phyloP scores from a whole-genome alignment of 768 basidiomycete genomes.

The Arthromyces matolae region DNA sequence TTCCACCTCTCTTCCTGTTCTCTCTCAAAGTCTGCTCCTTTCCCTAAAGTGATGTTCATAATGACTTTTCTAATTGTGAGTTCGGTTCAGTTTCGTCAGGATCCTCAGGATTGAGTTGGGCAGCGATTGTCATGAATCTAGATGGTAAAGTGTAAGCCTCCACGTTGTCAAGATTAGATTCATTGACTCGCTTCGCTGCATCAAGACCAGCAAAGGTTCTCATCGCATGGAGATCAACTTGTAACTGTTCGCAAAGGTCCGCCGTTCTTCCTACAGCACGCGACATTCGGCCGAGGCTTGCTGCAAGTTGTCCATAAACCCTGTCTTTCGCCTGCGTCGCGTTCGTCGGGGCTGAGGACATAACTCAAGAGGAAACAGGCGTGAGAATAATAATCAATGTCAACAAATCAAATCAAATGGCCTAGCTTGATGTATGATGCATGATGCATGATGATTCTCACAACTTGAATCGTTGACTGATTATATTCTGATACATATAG shows the following conservation, averaged over 20 bases:
- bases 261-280: slow-evolving; percentile 68
- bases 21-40: too few relatives aligned
- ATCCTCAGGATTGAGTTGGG: slow-evolving; percentile 33
- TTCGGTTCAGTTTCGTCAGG: slow-evolving; percentile 22
- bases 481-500: too few relatives aligned
- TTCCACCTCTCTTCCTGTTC: too few relatives aligned
- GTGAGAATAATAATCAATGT: too few relatives aligned
- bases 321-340: slow-evolving; percentile 78
- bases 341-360: slow-evolving; percentile 41
- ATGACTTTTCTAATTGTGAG: too few relatives aligned
- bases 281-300: slow-evolving; percentile 64
- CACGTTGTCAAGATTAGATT: neutral
- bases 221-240: slow-evolving; percentile 77
- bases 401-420: too few relatives aligned
- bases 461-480: too few relatives aligned
- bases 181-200: slow-evolving; percentile 67
- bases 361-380: too few relatives aligned
- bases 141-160: neutral
- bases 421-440: too few relatives aligned
- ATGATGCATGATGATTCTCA: too few relatives aligned
- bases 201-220: slow-evolving; percentile 72
- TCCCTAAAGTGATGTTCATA: too few relatives aligned
- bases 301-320: slow-evolving; percentile 74
- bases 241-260: slow-evolving; percentile 71
- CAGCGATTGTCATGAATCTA: slow-evolving; percentile 43